Evolutionary conservation across 2,329 filamentous ascomycete genomes (phyloP).

Genomic region (Aspergillus tanneri): DNA sequence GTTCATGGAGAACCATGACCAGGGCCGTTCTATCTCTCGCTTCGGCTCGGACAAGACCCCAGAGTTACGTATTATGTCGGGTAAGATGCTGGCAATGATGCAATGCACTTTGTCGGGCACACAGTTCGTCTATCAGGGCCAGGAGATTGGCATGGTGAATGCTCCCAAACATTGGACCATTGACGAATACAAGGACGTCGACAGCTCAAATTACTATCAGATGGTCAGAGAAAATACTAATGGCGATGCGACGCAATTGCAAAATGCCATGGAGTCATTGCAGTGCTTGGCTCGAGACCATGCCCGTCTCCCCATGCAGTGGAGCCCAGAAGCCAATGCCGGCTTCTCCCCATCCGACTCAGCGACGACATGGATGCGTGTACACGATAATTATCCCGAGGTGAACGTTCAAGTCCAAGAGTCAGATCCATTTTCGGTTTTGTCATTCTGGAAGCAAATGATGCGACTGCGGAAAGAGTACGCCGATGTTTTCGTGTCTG

Average conservation of each 20-base stretch:
- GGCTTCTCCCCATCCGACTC: slow-evolving; percentile 59
- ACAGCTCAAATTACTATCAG: slow-evolving; percentile 55
- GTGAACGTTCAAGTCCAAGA: slow-evolving; percentile 53
- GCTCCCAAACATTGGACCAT: slow-evolving; percentile 60
- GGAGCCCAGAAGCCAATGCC: slow-evolving; percentile 58
- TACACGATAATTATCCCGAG: slow-evolving; percentile 57
- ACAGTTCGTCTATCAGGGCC: slow-evolving; percentile 65
- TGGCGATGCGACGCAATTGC: slow-evolving; percentile 44
- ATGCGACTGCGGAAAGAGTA: slow-evolving; percentile 59
- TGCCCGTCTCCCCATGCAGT: slow-evolving; percentile 69
- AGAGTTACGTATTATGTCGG: slow-evolving; percentile 49
- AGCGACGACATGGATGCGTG: slow-evolving; percentile 63
- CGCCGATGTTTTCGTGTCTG: slow-evolving; percentile 65
- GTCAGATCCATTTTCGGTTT: slow-evolving; percentile 46
- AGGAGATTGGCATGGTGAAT: slow-evolving; percentile 67
- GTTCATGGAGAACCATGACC: slow-evolving; percentile 66
- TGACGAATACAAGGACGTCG: slow-evolving; percentile 67
- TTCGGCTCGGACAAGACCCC: slow-evolving; percentile 55
- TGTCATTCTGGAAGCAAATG: slow-evolving; percentile 60
- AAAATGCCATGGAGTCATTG: slow-evolving; percentile 51
- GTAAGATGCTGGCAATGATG: slow-evolving; percentile 60
- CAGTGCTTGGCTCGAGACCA: slow-evolving; percentile 66
- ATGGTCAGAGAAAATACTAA: slow-evolving; percentile 45
- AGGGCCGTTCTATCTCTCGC: slow-evolving; percentile 58
- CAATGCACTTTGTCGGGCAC: slow-evolving; percentile 60